Percentiles rank a stretch among this genome's conserved stretches.
phyloP scores from a whole-genome alignment of 2,329 filamentous ascomycete genomes.

The Pyrenophora tritici-repentis region DNA sequence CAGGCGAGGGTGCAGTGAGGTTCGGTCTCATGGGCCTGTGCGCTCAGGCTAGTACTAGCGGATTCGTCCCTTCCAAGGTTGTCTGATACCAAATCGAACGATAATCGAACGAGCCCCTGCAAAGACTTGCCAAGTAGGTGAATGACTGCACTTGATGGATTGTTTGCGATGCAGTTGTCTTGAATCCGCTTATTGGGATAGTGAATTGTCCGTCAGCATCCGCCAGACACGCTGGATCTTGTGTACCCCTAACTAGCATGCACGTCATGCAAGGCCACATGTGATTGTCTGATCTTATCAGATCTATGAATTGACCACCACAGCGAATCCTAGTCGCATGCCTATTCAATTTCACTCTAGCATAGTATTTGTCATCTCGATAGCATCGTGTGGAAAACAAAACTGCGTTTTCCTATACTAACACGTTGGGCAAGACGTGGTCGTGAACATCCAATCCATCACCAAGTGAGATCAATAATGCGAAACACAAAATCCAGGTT shows the following conservation, averaged over 20 bases:
- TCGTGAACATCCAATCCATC: no score
- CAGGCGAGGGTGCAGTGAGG: slow-evolving; percentile 30
- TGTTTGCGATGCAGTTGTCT: not conserved
- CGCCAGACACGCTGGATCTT: slow-evolving; percentile 10
- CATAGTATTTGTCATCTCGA: no score
- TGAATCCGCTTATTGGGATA: not conserved
- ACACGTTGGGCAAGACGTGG: no score
- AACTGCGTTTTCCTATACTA: no score
- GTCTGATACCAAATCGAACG: no score
- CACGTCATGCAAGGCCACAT: slow-evolving; percentile 27
- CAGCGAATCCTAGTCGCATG: no score
- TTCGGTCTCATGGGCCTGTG: slow-evolving; percentile 19
- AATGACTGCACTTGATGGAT: not conserved
- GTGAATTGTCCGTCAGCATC: not conserved
- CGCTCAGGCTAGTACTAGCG: not conserved
- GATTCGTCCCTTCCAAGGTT: no score
- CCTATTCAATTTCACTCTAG: no score
- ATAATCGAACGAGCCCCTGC: no score
- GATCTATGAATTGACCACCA: slow-evolving; percentile 7
- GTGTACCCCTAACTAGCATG: slow-evolving; percentile 17
- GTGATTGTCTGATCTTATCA: slow-evolving; percentile 26
- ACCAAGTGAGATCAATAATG: not conserved
- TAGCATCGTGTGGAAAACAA: no score
- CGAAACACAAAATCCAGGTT: slow-evolving; percentile 3
- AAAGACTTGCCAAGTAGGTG: no score